Base-by-base conservation (phyloP, 805 yeast species). In the Wickerhamiella vanderwaltii region DNA sequence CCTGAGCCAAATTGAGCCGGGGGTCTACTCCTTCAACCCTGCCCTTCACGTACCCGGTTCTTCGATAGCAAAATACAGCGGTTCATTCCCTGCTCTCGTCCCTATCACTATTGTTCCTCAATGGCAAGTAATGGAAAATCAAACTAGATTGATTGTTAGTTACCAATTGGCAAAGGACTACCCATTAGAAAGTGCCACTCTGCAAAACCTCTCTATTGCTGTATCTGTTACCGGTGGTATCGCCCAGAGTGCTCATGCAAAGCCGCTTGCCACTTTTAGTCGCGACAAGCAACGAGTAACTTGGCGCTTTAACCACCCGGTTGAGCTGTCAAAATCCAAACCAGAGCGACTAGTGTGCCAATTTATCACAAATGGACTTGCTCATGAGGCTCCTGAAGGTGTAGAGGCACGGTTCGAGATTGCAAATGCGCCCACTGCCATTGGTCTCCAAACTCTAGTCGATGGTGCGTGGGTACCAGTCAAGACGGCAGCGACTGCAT, bases 191-290 rank as follows among this genome's bases (percentile, higher is more conserved):
- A 54, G 61, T 13, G 57, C 73, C 11, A 58, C 63, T 23, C 67
- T 83, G 35, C 65, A 76, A n/a, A 75, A 79, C 50, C 61, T 80
- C 40, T 66, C 71, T 29, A 67, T 81, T 5, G 68, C 79, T 6
- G 83, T 77, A 4, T 69, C 80, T 2, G 65, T 79, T 41, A 64
- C 68, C 13, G 80, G 78, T 28, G 78, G 81, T 9, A 29, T 38
- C 13, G 69, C 73, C 13, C 70, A 79, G 3, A 64, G 76, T 16
- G 96, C 95, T 1, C 76, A 86, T 47, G 80, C 94, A 3, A 84
- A 82, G 57, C 98, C 98, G 4, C 77, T 81, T 43, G 97, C 96
- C 44, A 74, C 93, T 1, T 88, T 86, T 67, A 84, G 79, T 61
- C 79, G 75, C 54, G 96, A 86, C 40, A 77, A 75, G 55, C 79